phyloP scores from a whole-genome alignment of 257 asterid species.

The Nicotiana benthamiana region DNA sequence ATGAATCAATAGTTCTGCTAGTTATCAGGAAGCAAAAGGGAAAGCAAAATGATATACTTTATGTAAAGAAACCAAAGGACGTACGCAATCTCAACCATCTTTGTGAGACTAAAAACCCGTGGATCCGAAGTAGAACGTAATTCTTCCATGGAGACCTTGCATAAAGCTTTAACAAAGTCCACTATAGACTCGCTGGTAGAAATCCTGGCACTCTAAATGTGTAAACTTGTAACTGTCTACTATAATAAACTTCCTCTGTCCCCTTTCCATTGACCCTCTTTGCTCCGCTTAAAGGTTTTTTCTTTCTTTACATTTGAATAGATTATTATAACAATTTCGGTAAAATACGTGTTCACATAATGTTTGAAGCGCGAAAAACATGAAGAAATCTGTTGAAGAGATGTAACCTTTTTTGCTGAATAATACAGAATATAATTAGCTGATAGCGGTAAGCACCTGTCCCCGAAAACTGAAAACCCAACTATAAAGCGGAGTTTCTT shows the following conservation, averaged over 20 bases:
- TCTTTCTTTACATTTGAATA: not conserved
- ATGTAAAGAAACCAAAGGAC: conserved; percentile 26
- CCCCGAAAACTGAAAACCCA: not conserved
- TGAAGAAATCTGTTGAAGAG: not conserved
- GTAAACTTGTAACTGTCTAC: not conserved
- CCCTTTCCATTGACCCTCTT: not conserved
- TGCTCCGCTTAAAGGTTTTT: not conserved
- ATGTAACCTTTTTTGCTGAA: not conserved
- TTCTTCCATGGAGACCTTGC: conserved; percentile 99
- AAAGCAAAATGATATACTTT: not conserved
- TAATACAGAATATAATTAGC: not conserved
- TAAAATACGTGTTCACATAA: not conserved
- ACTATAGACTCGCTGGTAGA: conserved; percentile 84
- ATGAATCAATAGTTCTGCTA: not conserved
- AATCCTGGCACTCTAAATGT: not conserved
- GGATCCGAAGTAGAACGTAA: conserved; percentile 90
- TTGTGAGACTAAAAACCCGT: conserved; percentile 94
- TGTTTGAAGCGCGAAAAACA: not conserved
- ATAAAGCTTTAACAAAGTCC: conserved; percentile 97
- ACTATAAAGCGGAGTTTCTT: not conserved
- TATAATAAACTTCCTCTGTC: not conserved
- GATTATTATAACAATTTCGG: not conserved
- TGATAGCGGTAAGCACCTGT: not conserved
- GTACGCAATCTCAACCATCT: conserved; percentile 98
- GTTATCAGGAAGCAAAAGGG: conserved; percentile 4